Evolutionary conservation across 2,329 filamentous ascomycete species (phyloP).

Genomic region (Pestalotiopsis sp.): DNA sequence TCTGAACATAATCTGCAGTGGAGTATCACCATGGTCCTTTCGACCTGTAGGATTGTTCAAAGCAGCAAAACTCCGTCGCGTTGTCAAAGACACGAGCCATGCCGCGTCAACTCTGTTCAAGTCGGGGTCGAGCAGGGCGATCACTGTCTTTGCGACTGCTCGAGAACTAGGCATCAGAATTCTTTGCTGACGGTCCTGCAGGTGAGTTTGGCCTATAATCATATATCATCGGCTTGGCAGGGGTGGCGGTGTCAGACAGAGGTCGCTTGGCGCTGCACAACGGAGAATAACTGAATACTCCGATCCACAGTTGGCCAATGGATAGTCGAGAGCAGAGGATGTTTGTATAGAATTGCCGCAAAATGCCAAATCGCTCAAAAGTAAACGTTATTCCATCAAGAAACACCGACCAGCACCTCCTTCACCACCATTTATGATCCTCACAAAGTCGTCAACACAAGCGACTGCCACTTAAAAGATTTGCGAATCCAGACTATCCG

Average conservation of each 20-base stretch:
- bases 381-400: no score
- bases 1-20: background rate
- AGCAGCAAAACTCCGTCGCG: background rate
- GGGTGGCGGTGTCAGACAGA: background rate
- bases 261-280: background rate
- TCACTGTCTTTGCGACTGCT: background rate
- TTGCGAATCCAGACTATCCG: background rate
- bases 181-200: background rate
- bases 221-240: background rate
- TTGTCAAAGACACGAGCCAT: background rate
- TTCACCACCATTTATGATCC: no score
- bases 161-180: background rate
- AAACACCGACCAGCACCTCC: no score
- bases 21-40: background rate
- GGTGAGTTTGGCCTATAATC: background rate
- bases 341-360: no score
- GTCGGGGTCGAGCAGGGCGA: background rate
- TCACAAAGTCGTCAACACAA: slow-evolving; percentile 9
- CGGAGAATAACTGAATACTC: background rate
- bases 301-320: background rate
- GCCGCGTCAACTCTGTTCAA: background rate
- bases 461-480: background rate
- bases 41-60: background rate
- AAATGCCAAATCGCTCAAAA: no score
- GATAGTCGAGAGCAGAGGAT: no score